Percentiles rank a stretch among this genome's conserved stretches.
These are phyloP conservation scores for Gaeumannomyces sp. DNA, from an alignment of 2,329 filamentous ascomycete species.

Conservation along the genomic window DNA sequence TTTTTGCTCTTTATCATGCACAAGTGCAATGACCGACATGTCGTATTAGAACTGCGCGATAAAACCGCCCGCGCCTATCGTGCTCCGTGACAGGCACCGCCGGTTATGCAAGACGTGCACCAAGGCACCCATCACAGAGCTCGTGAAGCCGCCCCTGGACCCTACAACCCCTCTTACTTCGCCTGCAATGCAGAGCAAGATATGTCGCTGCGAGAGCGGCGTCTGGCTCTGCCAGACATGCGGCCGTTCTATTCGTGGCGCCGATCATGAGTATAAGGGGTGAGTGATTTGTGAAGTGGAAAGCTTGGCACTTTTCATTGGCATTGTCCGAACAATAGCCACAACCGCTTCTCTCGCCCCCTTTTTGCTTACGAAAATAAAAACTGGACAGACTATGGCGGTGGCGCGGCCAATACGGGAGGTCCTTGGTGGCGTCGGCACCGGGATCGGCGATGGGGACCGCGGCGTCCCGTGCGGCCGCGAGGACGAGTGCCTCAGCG, in stretches of 20 bases:
- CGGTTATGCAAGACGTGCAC: slow-evolving; percentile 73
- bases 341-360: slow-evolving; percentile 6
- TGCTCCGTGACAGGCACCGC: slow-evolving; percentile 69
- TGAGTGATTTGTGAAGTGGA: slow-evolving; percentile 25
- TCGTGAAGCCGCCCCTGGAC: slow-evolving; percentile 39
- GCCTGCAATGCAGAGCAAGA: slow-evolving; percentile 48
- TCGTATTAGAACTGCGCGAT: slow-evolving; percentile 72
- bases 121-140: slow-evolving; percentile 58
- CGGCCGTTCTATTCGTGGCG: slow-evolving; percentile 60
- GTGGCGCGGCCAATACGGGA: slow-evolving; percentile 85
- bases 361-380: slow-evolving; percentile 5
- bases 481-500: slow-evolving; percentile 68
- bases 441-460: slow-evolving; percentile 81
- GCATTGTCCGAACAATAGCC: no score
- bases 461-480: slow-evolving; percentile 84
- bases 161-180: slow-evolving; percentile 42
- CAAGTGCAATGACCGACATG: background rate
- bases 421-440: slow-evolving; percentile 72
- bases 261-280: slow-evolving; percentile 54
- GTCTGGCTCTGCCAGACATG: slow-evolving; percentile 87
- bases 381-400: slow-evolving; percentile 61
- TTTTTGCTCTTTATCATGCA: no score
- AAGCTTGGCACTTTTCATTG: no score
- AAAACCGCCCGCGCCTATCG: slow-evolving; percentile 65
- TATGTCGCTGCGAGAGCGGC: slow-evolving; percentile 48